Base-by-base conservation (phyloP, 495 filamentous ascomycete species). In the Penicillium crystallinum region DNA sequence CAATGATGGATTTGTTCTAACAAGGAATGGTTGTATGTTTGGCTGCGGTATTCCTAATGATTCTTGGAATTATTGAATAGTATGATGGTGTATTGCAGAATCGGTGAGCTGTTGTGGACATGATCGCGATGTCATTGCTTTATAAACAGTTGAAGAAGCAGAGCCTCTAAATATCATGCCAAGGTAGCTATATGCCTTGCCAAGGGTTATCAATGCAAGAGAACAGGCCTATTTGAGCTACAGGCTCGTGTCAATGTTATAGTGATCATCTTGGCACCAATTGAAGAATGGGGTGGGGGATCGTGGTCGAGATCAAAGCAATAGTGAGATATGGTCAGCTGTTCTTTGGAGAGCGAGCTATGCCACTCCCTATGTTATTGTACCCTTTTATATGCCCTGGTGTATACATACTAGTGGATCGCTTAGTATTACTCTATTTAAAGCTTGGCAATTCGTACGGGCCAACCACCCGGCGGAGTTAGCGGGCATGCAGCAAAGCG, bases 341-440 rank as follows among this genome's bases (percentile, higher is more conserved):
- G n/a, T n/a, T n/a, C n/a, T n/a, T n/a, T n/a, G n/a, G n/a, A n/a
- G n/a, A n/a, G n/a, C n/a, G n/a, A n/a, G n/a, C n/a, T n/a, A n/a
- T n/a, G n/a, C n/a, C 22, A 17, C 25, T 21, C n/a, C 33, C 34
- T 15, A 38, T 34, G 7, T 15, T 19, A 14, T 3, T 22, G 29
- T 40, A 19, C 10, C 38, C 27, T 15, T 18, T 31, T 39, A 39
- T 22, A 12, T 31, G 19, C 8, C 27, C 15, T 18, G 6, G 19
- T 37, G 12, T 17, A n/a, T 14, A 34, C 10, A 33, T 11, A 14
- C 37, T 35, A 42, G 17, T 36, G 31, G 14, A 42, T 50, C 48
- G 48, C 48, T 50, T 50, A 42, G 37, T n/a, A 42, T 50, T 50
- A 35, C 48, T 27, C 29, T 25, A 14, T 50, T 50, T 14, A 38